Evolutionary conservation across 768 basidiomycete species (phyloP), one percentile per base, ranked within the genome.

Genomic region (Serendipita sp.): DNA sequence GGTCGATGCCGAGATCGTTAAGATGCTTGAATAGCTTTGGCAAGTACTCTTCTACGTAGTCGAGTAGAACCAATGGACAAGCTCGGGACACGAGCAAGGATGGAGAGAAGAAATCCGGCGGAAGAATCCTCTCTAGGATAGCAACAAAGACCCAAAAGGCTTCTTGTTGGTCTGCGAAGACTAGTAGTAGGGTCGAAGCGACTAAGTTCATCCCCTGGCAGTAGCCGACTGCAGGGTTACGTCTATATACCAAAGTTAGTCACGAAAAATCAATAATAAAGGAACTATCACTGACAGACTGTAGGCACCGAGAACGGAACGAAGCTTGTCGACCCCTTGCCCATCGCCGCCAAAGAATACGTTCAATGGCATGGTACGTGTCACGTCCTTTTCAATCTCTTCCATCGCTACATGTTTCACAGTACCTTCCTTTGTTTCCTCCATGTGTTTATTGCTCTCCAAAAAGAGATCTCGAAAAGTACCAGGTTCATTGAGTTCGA

Each of bases 311-410:
- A 99, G 77, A 43, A 98, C 91, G 67, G 93, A 80, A 62, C 94
- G 78, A 64, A 99, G 75, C 75, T 99, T 99, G 62, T 85, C 81
- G 11, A 97, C 93, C 2, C 96, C 96, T 0, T 85, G 89, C 0
- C 96, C 96, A 73, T 96, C 93, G 0, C 95, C 92, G 0, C 92
- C 96, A 75, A 97, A 99, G 77, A 96, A 98, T 34, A 98, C 81
- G 70, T 96, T 96, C 48, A 91, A 74, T 0, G 94, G 93, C 87
- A 95, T 87, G 69, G 93, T 89, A 78, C 87, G 74, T 66, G 87
- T 85, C 0, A 92, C 87, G 70, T 98, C 95, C 75, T 98, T 97
- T 76, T 97, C 96, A 65, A 99, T 98, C 75, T 99, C 96, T 45
- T 74, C 77, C 36, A 75, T 53, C 29, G 74, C 70, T 2, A 73